phyloP scores from a whole-genome alignment of 2,329 filamentous ascomycete species.

The Exophiala oligosperma region DNA sequence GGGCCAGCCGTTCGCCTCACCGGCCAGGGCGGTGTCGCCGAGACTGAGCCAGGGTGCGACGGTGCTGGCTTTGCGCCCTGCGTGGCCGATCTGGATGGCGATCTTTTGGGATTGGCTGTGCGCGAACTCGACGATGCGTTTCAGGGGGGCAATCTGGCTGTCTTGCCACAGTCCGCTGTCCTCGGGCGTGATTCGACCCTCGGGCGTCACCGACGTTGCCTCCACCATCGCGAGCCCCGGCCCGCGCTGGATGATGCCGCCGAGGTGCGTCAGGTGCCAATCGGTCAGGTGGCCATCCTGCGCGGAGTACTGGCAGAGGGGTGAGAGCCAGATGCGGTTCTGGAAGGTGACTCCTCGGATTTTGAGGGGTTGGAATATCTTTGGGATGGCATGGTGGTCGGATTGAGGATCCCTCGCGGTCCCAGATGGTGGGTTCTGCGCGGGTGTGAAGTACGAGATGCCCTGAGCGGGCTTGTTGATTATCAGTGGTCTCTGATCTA shows the following conservation, averaged over 20 bases:
- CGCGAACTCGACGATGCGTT: conserved; percentile 34
- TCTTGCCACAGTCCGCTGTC: conserved; percentile 83
- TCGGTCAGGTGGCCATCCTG: conserved; percentile 72
- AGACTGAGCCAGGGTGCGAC: conserved; percentile 63
- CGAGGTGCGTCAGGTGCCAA: conserved; percentile 81
- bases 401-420: conserved; percentile 47
- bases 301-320: conserved; percentile 67
- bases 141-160: conserved; percentile 63
- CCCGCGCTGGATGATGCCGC: conserved; percentile 74
- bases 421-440: conserved; percentile 47
- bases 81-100: conserved; percentile 75
- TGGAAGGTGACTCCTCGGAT: conserved; percentile 58
- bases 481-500: conserved; percentile 32
- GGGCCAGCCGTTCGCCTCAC: conserved; percentile 56
- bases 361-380: conserved; percentile 45
- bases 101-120: conserved; percentile 65
- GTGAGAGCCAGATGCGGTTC: conserved; percentile 65
- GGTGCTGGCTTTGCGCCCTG: conserved; percentile 67
- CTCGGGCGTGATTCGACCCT: conserved; percentile 81
- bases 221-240: conserved; percentile 74
- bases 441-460: conserved; percentile 52
- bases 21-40: conserved; percentile 53
- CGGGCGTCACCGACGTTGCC: conserved; percentile 71
- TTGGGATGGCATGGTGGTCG: conserved; percentile 52
- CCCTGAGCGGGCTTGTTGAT: conserved; percentile 39